A percentile compares a stretch with the other conserved stretches of the same genome.
phyloP scores from a whole-genome alignment of 371 early-diverging fungal species.

The Mucor velutinosus region DNA sequence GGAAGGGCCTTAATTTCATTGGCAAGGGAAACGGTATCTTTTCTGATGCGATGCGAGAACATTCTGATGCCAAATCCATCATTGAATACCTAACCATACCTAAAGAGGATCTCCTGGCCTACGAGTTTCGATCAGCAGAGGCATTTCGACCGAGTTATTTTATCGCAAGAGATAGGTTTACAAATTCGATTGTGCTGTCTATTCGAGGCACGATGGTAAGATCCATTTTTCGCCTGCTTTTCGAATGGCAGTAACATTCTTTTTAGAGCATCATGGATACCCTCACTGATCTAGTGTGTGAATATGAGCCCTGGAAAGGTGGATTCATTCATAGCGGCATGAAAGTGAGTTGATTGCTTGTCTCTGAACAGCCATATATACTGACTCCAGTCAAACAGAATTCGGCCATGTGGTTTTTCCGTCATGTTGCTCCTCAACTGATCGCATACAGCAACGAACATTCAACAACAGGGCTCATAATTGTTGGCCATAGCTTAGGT shows the following conservation, averaged over 20 bases:
- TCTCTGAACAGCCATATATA: neutral
- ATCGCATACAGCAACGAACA: conserved; percentile 69
- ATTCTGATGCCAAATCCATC: conserved; percentile 74
- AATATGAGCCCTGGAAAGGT: conserved; percentile 86
- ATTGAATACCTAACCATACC: conserved; percentile 69
- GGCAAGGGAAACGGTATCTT: conserved; percentile 73
- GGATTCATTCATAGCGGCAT: conserved; percentile 86
- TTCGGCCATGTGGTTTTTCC: conserved; percentile 80
- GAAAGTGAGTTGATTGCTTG: conserved; percentile 36
- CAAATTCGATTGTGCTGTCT: conserved; percentile 72
- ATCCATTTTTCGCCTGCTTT: neutral
- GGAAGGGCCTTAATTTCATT: conserved; percentile 82
- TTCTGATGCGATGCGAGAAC: conserved; percentile 68
- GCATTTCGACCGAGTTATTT: conserved; percentile 84
- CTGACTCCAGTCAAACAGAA: conserved; percentile 24
- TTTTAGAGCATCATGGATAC: conserved; percentile 77
- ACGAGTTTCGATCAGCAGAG: conserved; percentile 70
- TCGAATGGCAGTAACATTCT: neutral
- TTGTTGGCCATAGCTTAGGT: conserved; percentile 88
- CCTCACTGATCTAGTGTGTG: conserved; percentile 84
- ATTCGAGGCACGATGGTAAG: conserved; percentile 85
- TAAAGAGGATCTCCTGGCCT: conserved; percentile 74
- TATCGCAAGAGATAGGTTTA: conserved; percentile 70
- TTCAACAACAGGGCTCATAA: conserved; percentile 59
- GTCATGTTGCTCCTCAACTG: conserved; percentile 68